Conservation (phyloP, 495 filamentous ascomycete genomes). For the Rusavskia elegans region DNA sequence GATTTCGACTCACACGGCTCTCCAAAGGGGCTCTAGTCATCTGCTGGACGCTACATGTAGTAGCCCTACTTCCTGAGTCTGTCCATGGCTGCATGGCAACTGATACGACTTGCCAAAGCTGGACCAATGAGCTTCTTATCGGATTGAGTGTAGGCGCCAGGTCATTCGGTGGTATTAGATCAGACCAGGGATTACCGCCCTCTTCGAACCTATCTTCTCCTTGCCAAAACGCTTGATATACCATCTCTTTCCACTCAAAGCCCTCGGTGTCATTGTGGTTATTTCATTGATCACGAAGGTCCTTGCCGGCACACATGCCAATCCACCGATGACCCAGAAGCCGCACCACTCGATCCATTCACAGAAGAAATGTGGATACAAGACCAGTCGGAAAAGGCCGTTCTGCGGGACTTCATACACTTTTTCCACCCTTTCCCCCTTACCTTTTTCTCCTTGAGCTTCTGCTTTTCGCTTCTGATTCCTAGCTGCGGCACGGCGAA, state of each 20-base stretch:
- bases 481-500: constrained; percentile 44
- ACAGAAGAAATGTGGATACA: constrained; percentile 84
- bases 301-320: constrained; percentile 54
- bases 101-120: too few species aligned
- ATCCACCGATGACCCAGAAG: constrained; percentile 55
- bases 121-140: too few species aligned
- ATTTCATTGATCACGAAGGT: constrained; percentile 78
- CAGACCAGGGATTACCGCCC: constrained; percentile 62
- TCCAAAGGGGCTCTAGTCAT: too few species aligned
- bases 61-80: too few species aligned
- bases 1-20: too few species aligned
- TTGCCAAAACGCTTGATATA: constrained; percentile 77
- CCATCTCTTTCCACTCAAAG: constrained; percentile 70
- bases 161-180: constrained; percentile 1
- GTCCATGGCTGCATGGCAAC: too few species aligned
- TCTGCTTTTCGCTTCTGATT: constrained; percentile 23
- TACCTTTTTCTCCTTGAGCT: constrained; percentile 19
- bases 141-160: background rate
- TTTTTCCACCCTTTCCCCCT: constrained; percentile 42
- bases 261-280: constrained; percentile 77
- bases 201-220: constrained; percentile 55
- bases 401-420: constrained; percentile 76
- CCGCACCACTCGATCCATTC: constrained; percentile 97
- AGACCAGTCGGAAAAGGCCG: constrained; percentile 64
- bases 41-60: too few species aligned